phyloP scores from a whole-genome alignment of 345 rosid species.

The Sisymbrium altissimum region DNA sequence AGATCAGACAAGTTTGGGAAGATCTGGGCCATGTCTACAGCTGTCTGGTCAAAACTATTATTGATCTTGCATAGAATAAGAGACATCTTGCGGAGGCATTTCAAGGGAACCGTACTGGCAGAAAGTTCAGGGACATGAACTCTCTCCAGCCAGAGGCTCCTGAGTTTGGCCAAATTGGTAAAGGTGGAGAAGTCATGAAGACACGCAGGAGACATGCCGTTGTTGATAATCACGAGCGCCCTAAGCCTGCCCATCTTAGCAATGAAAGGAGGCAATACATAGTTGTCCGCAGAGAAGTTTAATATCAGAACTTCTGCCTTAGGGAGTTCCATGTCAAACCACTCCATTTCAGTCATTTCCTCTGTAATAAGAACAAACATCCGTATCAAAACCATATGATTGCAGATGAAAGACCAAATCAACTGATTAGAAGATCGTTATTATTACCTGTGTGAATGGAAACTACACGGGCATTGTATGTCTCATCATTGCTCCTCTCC shows the following conservation, averaged over 20 bases:
- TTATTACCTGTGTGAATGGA: conserved; percentile 73
- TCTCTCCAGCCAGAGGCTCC: conserved; percentile 87
- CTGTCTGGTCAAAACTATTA: conserved; percentile 46
- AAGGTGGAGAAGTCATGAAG: conserved; percentile 54
- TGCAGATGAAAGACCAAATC: not conserved
- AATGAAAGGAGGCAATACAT: conserved; percentile 78
- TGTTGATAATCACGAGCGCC: conserved; percentile 69
- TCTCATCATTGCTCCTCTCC: conserved; percentile 60
- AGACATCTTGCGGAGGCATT: conserved; percentile 54
- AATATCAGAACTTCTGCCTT: conserved; percentile 82
- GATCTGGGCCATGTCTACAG: conserved; percentile 44
- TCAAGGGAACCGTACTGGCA: conserved; percentile 38
- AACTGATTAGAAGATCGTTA: not conserved
- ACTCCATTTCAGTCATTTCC: conserved; percentile 83
- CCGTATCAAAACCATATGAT: not conserved
- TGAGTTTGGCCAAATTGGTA: conserved; percentile 46
- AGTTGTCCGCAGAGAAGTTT: conserved; percentile 57
- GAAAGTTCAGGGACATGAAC: conserved; percentile 51
- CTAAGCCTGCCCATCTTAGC: conserved; percentile 67
- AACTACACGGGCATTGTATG: conserved; percentile 68
- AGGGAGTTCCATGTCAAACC: conserved; percentile 80
- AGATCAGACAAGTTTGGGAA: conserved; percentile 70
- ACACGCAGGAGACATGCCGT: conserved; percentile 46
- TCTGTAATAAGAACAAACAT: conserved; percentile 35
- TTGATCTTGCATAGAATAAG: conserved; percentile 65